These are phyloP conservation scores for Erythrophleum ivorense DNA, from an alignment of 331 rosid genomes.

Conservation along the genomic window DNA sequence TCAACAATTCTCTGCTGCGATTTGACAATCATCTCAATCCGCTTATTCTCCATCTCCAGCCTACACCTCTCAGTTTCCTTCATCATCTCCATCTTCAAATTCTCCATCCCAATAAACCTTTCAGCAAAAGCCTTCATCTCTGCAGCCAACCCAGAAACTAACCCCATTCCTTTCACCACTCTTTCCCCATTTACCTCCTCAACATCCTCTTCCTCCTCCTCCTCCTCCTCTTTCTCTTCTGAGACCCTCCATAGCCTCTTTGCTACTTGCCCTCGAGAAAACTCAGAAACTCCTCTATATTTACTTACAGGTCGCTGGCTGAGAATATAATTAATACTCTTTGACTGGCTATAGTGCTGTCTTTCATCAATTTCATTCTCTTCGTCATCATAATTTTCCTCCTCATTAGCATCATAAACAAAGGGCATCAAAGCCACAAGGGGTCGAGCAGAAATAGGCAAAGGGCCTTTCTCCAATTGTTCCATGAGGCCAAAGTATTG, in stretches of 20 bases:
- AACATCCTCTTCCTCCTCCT: slow-evolving; percentile 5
- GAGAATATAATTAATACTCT: slow-evolving; percentile 58
- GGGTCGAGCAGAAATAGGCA: slow-evolving; percentile 77
- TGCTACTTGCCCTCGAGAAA: slow-evolving; percentile 8
- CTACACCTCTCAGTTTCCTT: slow-evolving; percentile 77
- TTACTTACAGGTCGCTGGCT: slow-evolving; percentile 37
- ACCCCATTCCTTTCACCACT: slow-evolving; percentile 32
- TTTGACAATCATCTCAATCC: slow-evolving; percentile 67
- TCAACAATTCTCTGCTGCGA: slow-evolving; percentile 71
- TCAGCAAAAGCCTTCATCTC: slow-evolving; percentile 70
- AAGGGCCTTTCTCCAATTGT: slow-evolving; percentile 75
- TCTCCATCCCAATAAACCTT: slow-evolving; percentile 72
- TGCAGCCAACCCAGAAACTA: slow-evolving; percentile 54
- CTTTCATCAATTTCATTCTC: slow-evolving; percentile 31
- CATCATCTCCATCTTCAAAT: slow-evolving; percentile 77
- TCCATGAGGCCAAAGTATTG: slow-evolving; percentile 77
- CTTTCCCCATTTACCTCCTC: background rate
- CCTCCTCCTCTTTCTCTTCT: slow-evolving; percentile 16
- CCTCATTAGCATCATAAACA: background rate
- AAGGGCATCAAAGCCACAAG: slow-evolving; percentile 24
- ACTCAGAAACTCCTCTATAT: slow-evolving; percentile 30
- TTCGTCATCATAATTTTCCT: background rate
- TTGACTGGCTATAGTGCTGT: slow-evolving; percentile 41
- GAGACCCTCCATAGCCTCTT: slow-evolving; percentile 37
- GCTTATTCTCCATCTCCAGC: slow-evolving; percentile 83